Evolutionary conservation across 768 basidiomycete species (phyloP), one percentile per base, ranked within the genome.

Genomic region (Trametes villosa): DNA sequence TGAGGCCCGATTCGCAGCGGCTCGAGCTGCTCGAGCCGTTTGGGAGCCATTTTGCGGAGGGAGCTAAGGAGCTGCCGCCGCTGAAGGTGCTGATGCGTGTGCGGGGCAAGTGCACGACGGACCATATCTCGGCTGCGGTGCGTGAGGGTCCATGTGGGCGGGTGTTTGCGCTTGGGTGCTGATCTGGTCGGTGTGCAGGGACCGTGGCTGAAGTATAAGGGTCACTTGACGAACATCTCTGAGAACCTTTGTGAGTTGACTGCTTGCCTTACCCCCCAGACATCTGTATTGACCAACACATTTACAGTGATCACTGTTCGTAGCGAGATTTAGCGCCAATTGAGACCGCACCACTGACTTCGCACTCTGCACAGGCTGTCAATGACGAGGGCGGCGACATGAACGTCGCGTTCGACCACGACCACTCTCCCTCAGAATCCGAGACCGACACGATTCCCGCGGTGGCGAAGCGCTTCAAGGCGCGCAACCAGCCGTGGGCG

Each of bases 201-300:
- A 2, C 93, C 95, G 33, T 99, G 97, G 97, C 78, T 99, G 65
- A 98, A 98, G 79, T 99, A 96, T 80, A 98, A 98, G 74, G 97
- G 93, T 0, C 96, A 98, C 77, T 78, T 98, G 40, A 89, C 90
- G 31, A 98, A 98, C 72, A 97, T 98, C 61, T 94, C 96, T 4
- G 94, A 98, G 76, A 98, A 98, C 74, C 85, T 96, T 11, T 76
- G 94, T 94, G 70, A 69, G 91, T 83, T 48, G 47, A 53, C 20
- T 53, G 22, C 38, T 20, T 26, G 11, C 11, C 30, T 24, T 9
- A 6, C 11, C 1, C 0, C 27, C 11, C 29, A 4, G 3, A 18
- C n/a, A n/a, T n/a, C n/a, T 29, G 20, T 2, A n/a, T 6, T 24
- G 11, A 31, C 45, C 56, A 17, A 38, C 30, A 36, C 34, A 15